phyloP scores from a whole-genome alignment of 208 protist species.

The Leishmania major region DNA sequence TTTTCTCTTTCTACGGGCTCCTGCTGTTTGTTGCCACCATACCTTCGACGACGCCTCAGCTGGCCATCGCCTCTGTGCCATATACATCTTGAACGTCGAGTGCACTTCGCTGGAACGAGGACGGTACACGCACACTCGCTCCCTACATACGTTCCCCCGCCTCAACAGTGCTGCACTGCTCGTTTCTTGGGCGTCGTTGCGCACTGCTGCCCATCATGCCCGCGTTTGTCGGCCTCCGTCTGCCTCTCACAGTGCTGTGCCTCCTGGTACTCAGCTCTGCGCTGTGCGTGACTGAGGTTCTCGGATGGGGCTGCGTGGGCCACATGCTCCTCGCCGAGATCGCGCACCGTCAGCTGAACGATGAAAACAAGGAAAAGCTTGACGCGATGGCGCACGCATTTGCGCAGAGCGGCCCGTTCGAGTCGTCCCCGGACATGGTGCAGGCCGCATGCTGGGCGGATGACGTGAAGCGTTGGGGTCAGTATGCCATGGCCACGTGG shows the following conservation, averaged over 20 bases:
- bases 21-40: background rate
- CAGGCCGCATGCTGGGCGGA: conserved; percentile 85
- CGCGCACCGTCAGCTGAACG: conserved; percentile 52
- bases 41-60: background rate
- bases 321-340: conserved; percentile 91
- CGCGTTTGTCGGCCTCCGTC: background rate
- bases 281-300: conserved; percentile 21
- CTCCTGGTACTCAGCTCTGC: conserved; percentile 10
- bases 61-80: background rate
- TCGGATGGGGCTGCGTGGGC: conserved; percentile 77
- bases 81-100: background rate
- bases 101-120: background rate
- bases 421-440: conserved; percentile 57
- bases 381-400: conserved; percentile 39
- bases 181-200: background rate
- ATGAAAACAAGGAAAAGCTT: conserved; percentile 35
- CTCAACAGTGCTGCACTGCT: background rate
- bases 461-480: conserved; percentile 67
- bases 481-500: conserved; percentile 68
- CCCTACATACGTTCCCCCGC: background rate
- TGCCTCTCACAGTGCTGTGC: background rate
- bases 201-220: background rate
- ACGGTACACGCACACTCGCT: background rate
- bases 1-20: background rate
- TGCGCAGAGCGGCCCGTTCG: conserved; percentile 63